Percentiles rank a stretch among this genome's conserved stretches.
These are phyloP conservation scores for Globisporangium ultimum DNA, from an alignment of 352 stramenopile genomes.

Conservation along the genomic window DNA sequence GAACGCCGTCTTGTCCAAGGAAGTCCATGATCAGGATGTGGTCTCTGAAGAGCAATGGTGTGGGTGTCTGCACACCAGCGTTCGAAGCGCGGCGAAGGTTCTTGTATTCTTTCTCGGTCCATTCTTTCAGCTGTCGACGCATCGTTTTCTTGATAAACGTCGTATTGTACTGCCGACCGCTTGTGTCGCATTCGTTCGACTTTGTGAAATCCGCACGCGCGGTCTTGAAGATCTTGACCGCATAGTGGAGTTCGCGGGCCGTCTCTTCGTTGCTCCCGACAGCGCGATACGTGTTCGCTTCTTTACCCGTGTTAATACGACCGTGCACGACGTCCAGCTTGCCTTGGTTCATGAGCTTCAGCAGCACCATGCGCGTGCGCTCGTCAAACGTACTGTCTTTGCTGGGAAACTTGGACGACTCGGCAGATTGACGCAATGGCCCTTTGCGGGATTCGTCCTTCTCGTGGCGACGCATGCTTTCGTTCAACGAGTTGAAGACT, in stretches of 20 bases:
- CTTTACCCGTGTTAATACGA: conserved; percentile 40
- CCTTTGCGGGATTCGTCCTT: conserved; percentile 23
- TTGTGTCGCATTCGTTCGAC: conserved; percentile 40
- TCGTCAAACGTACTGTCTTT: conserved; percentile 55
- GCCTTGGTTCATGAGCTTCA: conserved; percentile 42
- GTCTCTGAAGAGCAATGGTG: conserved; percentile 38
- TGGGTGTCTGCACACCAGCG: conserved; percentile 29
- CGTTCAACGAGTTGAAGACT: conserved; percentile 26
- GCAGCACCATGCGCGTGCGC: conserved; percentile 38
- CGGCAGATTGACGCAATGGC: conserved; percentile 10
- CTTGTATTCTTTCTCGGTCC: conserved; percentile 49
- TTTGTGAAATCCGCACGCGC: conserved; percentile 46
- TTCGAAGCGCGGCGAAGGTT: conserved; percentile 30
- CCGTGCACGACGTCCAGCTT: conserved; percentile 36
- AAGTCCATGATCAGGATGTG: conserved; percentile 59
- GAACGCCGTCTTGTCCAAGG: conserved; percentile 32
- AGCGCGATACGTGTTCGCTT: conserved; percentile 52
- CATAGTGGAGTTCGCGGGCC: conserved; percentile 19
- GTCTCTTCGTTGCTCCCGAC: conserved; percentile 23
- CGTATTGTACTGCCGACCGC: conserved; percentile 44
- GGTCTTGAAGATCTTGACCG: conserved; percentile 78
- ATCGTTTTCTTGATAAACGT: conserved; percentile 59
- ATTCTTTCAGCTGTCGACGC: conserved; percentile 53
- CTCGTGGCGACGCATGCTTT: conserved; percentile 28
- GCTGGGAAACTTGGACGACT: conserved; percentile 28